Base-by-base conservation (phyloP, 179 eudicot species). In the Patellifolia procumbens region DNA sequence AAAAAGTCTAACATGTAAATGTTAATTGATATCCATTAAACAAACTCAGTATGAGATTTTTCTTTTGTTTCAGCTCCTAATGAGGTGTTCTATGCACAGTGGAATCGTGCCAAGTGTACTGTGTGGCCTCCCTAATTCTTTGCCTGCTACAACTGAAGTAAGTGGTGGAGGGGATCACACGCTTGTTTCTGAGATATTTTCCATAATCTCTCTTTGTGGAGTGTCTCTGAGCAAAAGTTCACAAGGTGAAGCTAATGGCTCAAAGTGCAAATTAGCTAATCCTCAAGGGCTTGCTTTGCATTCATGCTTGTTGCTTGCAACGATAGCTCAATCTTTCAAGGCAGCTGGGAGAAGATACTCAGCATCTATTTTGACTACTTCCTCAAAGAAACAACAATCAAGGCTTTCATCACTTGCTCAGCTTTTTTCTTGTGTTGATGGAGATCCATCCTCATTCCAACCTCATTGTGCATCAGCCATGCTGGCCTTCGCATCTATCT, bases 131-230 rank as follows among this genome's bases (percentile, higher is more conserved):
- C 96, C 99, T 52, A 96, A 89, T 81, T 88, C 97, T 63, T 84
- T 93, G 81, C 98, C 99, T 62, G 91, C 78, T 78, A 88, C 90
- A 26, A 93, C 97, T 51, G 84, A 88, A 76, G 98, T 96, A 75
- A 96, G 92, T 81, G 99, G 99, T 24, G 96, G 98, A 69, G 99
- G 90, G 45, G 99, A 96, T 78, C 87, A 89, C 73, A 93, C 99
- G 37, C 87, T 96, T 80, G 83, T 91, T 87, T 91, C 98, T 75
- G 98, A 96, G 83, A 87, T 96, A 68, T 96, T 94, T 72, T 78
- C 98, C 66, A 83, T 90, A 72, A 74, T 96, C 76, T 85, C 92
- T 48, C 76, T 88, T n/a, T 96, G 97, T 58, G 84, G 90, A 70
- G 76, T 84, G 35, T 82, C 86, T 49, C 76, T 91, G 74, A 87